phyloP scores from a whole-genome alignment of 441 rosid genomes.

The Adansonia grandidieri region DNA sequence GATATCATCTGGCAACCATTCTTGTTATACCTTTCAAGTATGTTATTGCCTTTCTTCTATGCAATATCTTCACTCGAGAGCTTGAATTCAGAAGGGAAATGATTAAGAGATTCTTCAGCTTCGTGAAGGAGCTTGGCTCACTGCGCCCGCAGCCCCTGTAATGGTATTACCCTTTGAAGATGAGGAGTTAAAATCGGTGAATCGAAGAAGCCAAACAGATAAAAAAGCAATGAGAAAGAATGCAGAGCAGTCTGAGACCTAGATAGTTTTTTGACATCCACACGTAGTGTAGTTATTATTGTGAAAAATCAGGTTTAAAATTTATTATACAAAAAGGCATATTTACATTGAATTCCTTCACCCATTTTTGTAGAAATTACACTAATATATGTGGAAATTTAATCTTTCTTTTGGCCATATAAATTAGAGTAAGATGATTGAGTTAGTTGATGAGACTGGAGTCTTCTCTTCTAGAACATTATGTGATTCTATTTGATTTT shows the following conservation, averaged over 20 bases:
- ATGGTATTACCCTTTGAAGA: conserved; percentile 70
- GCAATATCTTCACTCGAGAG: conserved; percentile 85
- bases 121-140: conserved; percentile 82
- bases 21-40: conserved; percentile 84
- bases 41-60: conserved; percentile 64
- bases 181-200: conserved; percentile 47
- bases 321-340: not conserved
- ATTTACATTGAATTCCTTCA: not conserved
- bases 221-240: conserved; percentile 44
- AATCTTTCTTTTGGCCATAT: not conserved
- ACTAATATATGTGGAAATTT: conserved; percentile 3
- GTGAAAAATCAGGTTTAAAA: not conserved
- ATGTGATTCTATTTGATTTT: too few relatives aligned
- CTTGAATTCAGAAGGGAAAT: conserved; percentile 79
- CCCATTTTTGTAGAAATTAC: not conserved
- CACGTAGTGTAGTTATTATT: not conserved
- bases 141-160: conserved; percentile 84
- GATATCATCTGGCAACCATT: conserved; percentile 62
- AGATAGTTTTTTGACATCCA: conserved; percentile 23
- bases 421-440: not conserved
- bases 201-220: conserved; percentile 40
- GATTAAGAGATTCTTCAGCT: conserved; percentile 61
- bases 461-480: too few relatives aligned
- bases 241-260: conserved; percentile 32
- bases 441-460: too few relatives aligned